Evolutionary conservation across 2,329 filamentous ascomycete genomes (phyloP).

Genomic region (Fusarium burgessii): DNA sequence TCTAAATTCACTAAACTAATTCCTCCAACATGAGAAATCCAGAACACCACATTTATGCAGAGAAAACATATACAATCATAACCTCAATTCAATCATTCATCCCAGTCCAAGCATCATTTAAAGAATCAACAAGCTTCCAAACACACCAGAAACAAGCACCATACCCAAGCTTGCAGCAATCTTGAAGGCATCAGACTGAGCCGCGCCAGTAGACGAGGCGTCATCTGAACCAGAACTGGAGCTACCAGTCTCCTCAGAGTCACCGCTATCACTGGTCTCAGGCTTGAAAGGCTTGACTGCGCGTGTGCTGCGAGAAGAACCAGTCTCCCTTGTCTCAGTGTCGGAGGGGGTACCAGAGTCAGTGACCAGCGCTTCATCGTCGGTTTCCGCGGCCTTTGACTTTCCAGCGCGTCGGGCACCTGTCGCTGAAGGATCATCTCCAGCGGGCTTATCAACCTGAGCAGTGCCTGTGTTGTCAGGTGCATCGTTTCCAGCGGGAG

Average conservation of each 20-base stretch:
- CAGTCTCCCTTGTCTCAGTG: background rate
- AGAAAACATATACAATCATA: background rate
- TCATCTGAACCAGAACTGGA: background rate
- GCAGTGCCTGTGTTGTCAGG: constrained; percentile 15
- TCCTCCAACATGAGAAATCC: background rate
- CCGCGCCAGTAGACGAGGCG: background rate
- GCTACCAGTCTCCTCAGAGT: constrained; percentile 12
- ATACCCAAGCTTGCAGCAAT: constrained; percentile 16
- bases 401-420: background rate
- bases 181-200: constrained; percentile 17
- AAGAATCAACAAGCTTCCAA: constrained; percentile 33
- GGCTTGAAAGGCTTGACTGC: constrained; percentile 33
- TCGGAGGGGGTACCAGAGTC: constrained; percentile 20
- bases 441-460: background rate
- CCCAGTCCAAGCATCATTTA: background rate
- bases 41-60: constrained; percentile 16
- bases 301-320: constrained; percentile 3
- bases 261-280: background rate
- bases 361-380: constrained; percentile 22
- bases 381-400: background rate
- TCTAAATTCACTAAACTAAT: background rate
- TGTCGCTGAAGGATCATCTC: background rate
- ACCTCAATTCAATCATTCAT: background rate
- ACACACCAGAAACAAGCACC: constrained; percentile 23
- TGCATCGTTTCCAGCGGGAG: background rate